Evolutionary conservation across 192 early-diverging fungal genomes (phyloP), one percentile per base, ranked within the genome.

Genomic region (Coemansia asiatica): DNA sequence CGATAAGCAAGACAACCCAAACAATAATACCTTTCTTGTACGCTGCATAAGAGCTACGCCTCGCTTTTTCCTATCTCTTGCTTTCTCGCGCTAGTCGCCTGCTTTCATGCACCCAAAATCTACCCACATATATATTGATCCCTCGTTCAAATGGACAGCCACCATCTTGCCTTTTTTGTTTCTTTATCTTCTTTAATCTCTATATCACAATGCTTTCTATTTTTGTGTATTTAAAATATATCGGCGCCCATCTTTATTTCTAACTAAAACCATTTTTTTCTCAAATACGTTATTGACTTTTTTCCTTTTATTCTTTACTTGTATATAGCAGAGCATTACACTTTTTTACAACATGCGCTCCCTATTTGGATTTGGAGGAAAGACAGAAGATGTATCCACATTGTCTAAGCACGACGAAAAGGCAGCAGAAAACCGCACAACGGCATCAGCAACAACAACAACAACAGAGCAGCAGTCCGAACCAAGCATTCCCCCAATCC

Each of bases 291-390:
- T 6, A 22, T 22, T 51, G 7, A 10, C 25, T 51, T 6, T 23
- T 7, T 22, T 26, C 19, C 23, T 51, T 26, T 23, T 26, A 23
- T 12, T 22, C 50, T 23, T 51, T 23, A 23, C 6, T 25, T 26
- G 50, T 26, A 25, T 26, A 26, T 26, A 51, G 22, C 22, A 5
- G 23, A 44, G 40, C 15, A 2, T 44, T 12, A n/a, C 15, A 16
- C 15, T 44, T 12, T 44, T 44, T 9, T 54, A 40, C 55, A 46
- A 29, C 9, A 79, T 79, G 77, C 77, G 77, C 48, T 74, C 77
- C 19, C 58, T 79, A 2, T 79, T 79, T 68, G 72, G 77, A 10
- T 62, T 79, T 53, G 40, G 40, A 2, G 60, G 54, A 48, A 79
- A 71, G 50, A 33, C 68, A 50, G 71, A 74, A 35, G 68, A 74